Evolutionary conservation across 2,329 filamentous ascomycete species (phyloP).

Genomic region (Penicillium verrucosum): DNA sequence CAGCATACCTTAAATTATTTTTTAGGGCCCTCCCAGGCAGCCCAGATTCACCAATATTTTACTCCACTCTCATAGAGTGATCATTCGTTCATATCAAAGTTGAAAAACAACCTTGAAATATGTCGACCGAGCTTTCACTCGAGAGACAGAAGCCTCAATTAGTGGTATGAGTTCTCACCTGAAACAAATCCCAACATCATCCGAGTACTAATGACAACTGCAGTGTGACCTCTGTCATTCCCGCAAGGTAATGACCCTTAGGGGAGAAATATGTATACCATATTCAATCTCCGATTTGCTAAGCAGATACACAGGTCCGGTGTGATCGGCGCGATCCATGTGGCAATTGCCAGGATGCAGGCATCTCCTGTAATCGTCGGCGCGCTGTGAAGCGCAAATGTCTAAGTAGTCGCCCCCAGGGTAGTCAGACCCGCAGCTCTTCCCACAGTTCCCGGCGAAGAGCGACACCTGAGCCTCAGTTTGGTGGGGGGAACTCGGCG

Average conservation of each 20-base stretch:
- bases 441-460: neutral
- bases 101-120: neutral
- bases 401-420: neutral
- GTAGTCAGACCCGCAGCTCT: neutral
- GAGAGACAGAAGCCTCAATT: neutral
- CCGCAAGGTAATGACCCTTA: conserved; percentile 13
- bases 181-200: neutral
- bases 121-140: neutral
- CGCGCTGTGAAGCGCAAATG: conserved; percentile 7
- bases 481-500: neutral
- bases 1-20: neutral
- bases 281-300: neutral
- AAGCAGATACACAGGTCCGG: conserved; percentile 15
- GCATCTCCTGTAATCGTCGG: conserved; percentile 11
- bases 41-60: neutral
- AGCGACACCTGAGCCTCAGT: neutral
- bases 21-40: neutral
- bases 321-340: conserved; percentile 23
- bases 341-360: conserved; percentile 23
- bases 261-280: neutral
- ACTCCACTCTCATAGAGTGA: neutral
- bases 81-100: neutral
- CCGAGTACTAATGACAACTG: neutral
- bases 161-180: neutral
- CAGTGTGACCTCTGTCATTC: conserved; percentile 22